Base-by-base conservation (phyloP, 169 alveolate species). In the Plasmodium ovale region DNA sequence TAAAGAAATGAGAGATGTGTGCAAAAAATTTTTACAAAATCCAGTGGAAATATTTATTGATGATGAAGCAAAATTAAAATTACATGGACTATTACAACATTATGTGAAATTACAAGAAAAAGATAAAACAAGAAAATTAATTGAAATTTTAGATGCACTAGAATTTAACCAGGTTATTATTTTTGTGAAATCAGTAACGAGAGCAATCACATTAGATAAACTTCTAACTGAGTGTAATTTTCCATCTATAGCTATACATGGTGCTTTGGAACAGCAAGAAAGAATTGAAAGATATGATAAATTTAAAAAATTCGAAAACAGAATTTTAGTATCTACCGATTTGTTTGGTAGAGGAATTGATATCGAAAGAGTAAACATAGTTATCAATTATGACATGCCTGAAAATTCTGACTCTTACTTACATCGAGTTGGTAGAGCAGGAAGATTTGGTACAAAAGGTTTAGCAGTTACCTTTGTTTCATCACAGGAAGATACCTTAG, bases 311-410 rank as follows among this genome's bases (percentile, higher is more conserved):
- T 98, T 98, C 85, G 98, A 98, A 92, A 98, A 97, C 94, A 96
- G 99, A 87, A 97, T 99, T 74, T 95, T 99, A 97, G 99, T 99
- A 9, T 99, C 99, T 12, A 99, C 99, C 27, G 99, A 99, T 90
- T 93, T 99, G 69, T 98, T 98, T 94, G 99, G 99, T 42, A 97
- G 99, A 87, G 99, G 99, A 56, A 98, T 99, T 68, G 99, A 99
- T 92, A 98, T 99, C 54, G 99, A 98, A 89, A 97, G 99, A 74
- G 99, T 99, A 85, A 99, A 99, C 92, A 98, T 98, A 62, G 99
- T 99, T 35, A 98, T 99, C 94, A 99, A 99, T 97, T 98, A 97
- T 95, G 99, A 98, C 96, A 98, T 97, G 99, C 99, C 99, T 29
- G 98, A 95, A 70, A 95, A 94, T 72, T 92, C 97, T 42, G 98